Evolutionary conservation across 1,284 basidiomycete genomes (phyloP), one percentile per base, ranked within the genome.

Genomic region (Rhodotorula sp.): DNA sequence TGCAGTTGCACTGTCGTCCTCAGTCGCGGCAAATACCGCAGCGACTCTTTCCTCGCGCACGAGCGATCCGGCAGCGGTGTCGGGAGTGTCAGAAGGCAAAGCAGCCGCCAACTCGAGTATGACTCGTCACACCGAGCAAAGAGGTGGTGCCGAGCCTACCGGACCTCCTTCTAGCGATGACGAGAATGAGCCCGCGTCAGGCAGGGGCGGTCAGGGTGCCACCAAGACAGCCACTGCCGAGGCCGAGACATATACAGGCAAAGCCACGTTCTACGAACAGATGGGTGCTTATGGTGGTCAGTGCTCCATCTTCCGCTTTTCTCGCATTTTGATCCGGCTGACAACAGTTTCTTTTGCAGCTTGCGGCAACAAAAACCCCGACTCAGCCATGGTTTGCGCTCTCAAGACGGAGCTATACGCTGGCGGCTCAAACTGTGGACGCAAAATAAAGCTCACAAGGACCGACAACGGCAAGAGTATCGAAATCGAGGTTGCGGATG

Each of bases 401-500:
- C 85, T 90, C 52, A 85, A 65, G 46, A 61, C 70, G 34, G 46
- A 67, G 45, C 52, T 63, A 9, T 73, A 73, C 69, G 80, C 74
- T 23, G 73, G 74, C n/a, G 90, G 89, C 12, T 50, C 81, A 21
- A 84, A 88, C 74, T 95, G 92, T 78, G 90, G 89, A 67, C 82
- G 25, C 9, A 50, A 14, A 42, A 54, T 65, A 14, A 21, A 44
- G 53, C 45, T 70, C 19, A 57, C 59, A 7, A 45, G 68, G 16
- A 65, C 54, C 25, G 63, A 58, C 4, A 88, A 87, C 81, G 84
- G 85, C 72, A 85, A 87, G 80, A 81, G 80, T n/a, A 86, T 90
- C 68, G 84, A 81, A 7, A 91, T 88, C 68, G 85, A 82, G 42
- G 84, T 94, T 72, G 89, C 86, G 25, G 92, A 95, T 78, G 88